A percentile compares a stretch with the other conserved stretches of the same genome.
phyloP scores from a whole-genome alignment of 345 rosid species.

The Ceriops decandra region DNA sequence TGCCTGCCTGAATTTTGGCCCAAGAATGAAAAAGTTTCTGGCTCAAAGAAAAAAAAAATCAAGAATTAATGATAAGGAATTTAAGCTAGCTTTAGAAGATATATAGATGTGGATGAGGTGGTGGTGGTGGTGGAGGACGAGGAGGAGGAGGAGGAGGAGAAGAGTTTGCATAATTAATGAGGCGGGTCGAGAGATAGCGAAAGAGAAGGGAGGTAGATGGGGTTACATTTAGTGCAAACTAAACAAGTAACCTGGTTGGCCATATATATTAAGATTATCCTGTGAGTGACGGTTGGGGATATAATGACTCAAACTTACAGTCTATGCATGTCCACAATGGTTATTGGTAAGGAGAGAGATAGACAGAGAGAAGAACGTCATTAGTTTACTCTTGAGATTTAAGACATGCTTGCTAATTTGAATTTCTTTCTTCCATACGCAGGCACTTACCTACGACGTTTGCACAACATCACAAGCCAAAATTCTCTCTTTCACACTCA shows the following conservation, averaged over 20 bases:
- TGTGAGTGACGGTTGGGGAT: not conserved
- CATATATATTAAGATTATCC: not conserved
- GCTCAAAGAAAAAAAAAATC: not conserved
- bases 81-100: not conserved
- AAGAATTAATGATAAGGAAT: not conserved
- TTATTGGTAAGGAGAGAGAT: no score
- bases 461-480: no score
- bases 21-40: slow-evolving; percentile 14
- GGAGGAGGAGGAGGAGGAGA: not conserved
- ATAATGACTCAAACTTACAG: not conserved
- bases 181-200: not conserved
- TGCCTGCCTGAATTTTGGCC: no score
- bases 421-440: no score
- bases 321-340: no score
- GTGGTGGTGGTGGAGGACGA: not conserved
- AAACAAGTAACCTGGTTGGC: not conserved
- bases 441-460: no score
- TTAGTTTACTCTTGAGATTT: no score
- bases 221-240: not conserved
- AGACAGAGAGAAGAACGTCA: no score
- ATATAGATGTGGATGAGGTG: not conserved
- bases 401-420: no score
- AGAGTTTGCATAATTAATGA: no score
- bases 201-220: not conserved
- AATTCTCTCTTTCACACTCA: no score